These are phyloP conservation scores for Pseudogymnoascus sp. DNA, from an alignment of 2,329 filamentous ascomycete genomes.

Conservation along the genomic window DNA sequence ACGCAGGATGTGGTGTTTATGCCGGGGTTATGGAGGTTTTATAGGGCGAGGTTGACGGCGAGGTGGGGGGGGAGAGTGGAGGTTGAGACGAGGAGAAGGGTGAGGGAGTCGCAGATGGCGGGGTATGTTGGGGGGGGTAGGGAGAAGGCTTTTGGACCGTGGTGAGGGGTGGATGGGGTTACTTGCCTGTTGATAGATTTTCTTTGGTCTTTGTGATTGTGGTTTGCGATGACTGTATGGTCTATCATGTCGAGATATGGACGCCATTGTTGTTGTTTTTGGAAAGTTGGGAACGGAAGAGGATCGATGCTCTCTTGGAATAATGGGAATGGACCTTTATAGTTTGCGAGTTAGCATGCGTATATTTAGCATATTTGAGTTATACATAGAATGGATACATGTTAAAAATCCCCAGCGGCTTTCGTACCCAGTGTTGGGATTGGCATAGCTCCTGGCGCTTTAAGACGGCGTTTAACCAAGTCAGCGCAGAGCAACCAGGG, in stretches of 20 bases:
- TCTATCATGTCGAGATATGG: neutral
- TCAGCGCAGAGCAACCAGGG: neutral
- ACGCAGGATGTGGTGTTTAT: conserved; percentile 37
- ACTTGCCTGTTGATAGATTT: no score
- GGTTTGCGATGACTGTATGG: neutral
- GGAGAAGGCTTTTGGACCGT: neutral
- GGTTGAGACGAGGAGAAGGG: neutral
- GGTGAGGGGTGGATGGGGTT: no score
- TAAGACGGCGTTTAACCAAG: neutral
- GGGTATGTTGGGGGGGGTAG: neutral
- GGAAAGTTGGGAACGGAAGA: neutral
- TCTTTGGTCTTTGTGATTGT: neutral
- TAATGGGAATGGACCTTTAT: neutral
- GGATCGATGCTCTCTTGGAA: neutral
- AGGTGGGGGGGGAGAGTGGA: neutral
- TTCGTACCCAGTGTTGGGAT: neutral
- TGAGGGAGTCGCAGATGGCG: neutral
- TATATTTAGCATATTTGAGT: neutral
- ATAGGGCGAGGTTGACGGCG: neutral
- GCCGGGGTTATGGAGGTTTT: conserved; percentile 30
- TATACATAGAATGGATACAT: neutral
- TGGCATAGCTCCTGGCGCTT: neutral
- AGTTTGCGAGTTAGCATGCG: neutral
- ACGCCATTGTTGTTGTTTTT: neutral
- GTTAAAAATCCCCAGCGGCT: neutral